Base-by-base conservation (phyloP, 2,329 filamentous ascomycete species). In the Xylariaceae sp. region DNA sequence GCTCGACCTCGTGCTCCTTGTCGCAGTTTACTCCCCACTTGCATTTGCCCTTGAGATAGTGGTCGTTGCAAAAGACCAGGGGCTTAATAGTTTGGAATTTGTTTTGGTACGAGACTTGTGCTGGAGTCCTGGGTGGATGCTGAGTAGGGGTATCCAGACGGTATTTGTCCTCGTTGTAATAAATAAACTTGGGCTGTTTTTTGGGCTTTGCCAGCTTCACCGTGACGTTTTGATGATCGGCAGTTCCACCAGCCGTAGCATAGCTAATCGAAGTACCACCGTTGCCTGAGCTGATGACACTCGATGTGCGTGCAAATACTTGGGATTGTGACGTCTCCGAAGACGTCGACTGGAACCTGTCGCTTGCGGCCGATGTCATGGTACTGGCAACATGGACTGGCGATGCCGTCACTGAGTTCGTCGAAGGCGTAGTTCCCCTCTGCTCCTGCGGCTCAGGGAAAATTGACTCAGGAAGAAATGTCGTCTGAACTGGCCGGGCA, bases 231-330 rank as follows among this genome's bases (percentile, higher is more conserved):
- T 71, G 69, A 62, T 66, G 64, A n/a, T 72, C 70, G 13, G 58
- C 58, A 37, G 65, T 58, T 23, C 71, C 71, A 11, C 71, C 71
- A 3, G 70, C 71, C 13, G 68, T 73, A 7, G 71, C 71, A 62
- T 73, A 73, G 56, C 70, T 73, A 58, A 73, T 72, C 2, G 71
- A 73, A 2, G 64, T 69, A 13, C 71, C 71, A n/a, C 71, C 71
- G 62, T 73, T 73, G 18, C 70, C 70, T 10, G 71, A 73, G 53
- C 62, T 72, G 53, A 73, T 62, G 34, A 73, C 62, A 58, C 64
- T 72, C 42, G 70, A 55, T 6, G 64, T 58, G n/a, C 69, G 68
- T 48, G 50, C 37, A 37, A 58, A 37, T 30, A 10, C 50, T 39
- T 60, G 54, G 60, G 11, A 55, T 47, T 5, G 50, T 37, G 35